Conservation (phyloP, 257 asterid genomes). For the Gardenia jasminoides region DNA sequence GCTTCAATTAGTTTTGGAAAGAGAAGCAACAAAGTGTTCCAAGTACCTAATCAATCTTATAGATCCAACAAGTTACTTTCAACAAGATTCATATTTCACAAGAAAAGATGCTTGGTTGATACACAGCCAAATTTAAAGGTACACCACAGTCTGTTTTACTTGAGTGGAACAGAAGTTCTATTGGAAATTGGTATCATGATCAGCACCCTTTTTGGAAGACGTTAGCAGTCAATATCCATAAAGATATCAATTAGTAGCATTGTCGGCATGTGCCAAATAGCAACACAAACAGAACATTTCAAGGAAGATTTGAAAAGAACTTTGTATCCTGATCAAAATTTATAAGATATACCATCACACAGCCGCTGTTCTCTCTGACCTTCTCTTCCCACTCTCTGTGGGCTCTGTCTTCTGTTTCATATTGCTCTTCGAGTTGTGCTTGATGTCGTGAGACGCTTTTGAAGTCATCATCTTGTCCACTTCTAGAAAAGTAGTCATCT, state of each 20-base stretch:
- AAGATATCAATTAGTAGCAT: neutral
- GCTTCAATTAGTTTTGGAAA: neutral
- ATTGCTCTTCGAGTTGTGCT: conserved; percentile 51
- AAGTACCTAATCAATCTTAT: neutral
- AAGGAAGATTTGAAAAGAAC: neutral
- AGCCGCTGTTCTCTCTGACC: conserved; percentile 56
- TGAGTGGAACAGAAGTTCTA: neutral
- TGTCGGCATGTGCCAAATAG: neutral
- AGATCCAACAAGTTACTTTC: neutral
- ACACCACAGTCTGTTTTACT: neutral
- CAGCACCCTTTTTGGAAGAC: neutral
- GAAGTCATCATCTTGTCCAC: conserved; percentile 42
- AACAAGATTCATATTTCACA: neutral
- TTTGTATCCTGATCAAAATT: neutral
- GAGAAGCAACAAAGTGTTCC: neutral
- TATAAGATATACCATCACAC: conserved; percentile 49
- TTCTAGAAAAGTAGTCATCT: conserved; percentile 31
- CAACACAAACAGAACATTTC: neutral
- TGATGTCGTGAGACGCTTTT: conserved; percentile 66
- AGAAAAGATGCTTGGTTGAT: neutral
- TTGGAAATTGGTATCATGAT: neutral
- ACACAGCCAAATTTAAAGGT: neutral
- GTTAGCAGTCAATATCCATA: neutral
- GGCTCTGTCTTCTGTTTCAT: conserved; percentile 74
- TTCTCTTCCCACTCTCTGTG: conserved; percentile 95